Percentiles rank a stretch among this genome's conserved stretches.
These are phyloP conservation scores for Lentinula sp. DNA, from an alignment of 768 basidiomycete genomes.

Conservation along the genomic window DNA sequence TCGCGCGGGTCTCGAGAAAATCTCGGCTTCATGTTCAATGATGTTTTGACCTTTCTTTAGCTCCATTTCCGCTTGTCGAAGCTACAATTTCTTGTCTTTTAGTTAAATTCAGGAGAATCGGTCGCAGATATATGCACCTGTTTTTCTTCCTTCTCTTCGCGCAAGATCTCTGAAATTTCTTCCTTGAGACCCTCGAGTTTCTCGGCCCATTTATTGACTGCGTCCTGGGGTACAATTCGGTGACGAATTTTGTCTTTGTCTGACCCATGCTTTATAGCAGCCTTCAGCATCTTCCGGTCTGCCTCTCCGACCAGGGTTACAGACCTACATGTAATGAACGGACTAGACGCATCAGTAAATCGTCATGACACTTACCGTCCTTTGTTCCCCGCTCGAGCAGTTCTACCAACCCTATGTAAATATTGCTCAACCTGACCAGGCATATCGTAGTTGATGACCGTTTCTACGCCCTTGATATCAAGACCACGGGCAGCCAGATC, in stretches of 20 bases:
- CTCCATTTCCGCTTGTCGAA: constrained; percentile 94
- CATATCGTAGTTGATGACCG: constrained; percentile 99
- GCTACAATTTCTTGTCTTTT: constrained; percentile 29
- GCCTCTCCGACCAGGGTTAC: constrained; percentile 94
- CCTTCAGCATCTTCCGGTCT: constrained; percentile 95
- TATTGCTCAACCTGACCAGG: constrained; percentile 90
- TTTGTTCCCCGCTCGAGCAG: constrained; percentile 89
- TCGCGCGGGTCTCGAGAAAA: constrained; percentile 86
- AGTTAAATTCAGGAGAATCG: not conserved
- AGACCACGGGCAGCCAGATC: constrained; percentile 93
- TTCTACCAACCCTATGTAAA: constrained; percentile 94
- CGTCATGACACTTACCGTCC: constrained; percentile 63
- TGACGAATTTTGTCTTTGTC: constrained; percentile 81
- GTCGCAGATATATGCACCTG: constrained; percentile 39
- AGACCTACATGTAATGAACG: constrained; percentile 44
- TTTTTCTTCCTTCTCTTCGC: constrained; percentile 96
- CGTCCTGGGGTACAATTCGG: constrained; percentile 77
- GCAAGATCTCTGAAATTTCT: constrained; percentile 74
- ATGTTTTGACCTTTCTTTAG: constrained; percentile 92
- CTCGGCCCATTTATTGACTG: constrained; percentile 61
- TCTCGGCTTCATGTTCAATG: constrained; percentile 89
- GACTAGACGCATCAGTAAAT: not conserved
- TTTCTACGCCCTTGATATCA: constrained; percentile 96
- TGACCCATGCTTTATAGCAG: constrained; percentile 83
- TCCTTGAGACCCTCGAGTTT: constrained; percentile 65